These are phyloP conservation scores for Polytrichum commune DNA, from an alignment of 225 moss, liverwort and hornwort genomes.

Conservation along the genomic window DNA sequence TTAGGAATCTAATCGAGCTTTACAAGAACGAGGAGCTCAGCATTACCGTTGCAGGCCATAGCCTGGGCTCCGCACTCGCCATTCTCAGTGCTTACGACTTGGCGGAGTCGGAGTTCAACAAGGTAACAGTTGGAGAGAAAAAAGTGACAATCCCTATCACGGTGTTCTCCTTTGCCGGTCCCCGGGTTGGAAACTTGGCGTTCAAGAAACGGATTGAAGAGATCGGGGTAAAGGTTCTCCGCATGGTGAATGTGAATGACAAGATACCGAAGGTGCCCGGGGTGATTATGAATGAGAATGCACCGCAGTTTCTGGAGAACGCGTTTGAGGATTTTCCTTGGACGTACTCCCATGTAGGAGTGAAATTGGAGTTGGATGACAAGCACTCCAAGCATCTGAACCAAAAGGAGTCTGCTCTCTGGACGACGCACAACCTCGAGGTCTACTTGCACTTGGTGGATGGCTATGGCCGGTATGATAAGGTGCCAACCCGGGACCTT, in stretches of 20 bases:
- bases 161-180: constrained; percentile 21
- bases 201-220: constrained; percentile 16
- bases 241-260: constrained; percentile 25
- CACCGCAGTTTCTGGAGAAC: constrained; percentile 2
- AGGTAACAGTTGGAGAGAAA: constrained; percentile 5
- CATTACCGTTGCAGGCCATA: constrained; percentile 21
- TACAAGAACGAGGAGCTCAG: constrained; percentile 33
- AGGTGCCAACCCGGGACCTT: constrained; percentile 5
- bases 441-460: constrained; percentile 20
- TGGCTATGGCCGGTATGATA: constrained; percentile 5
- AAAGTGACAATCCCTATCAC: constrained; percentile 16
- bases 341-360: constrained; percentile 31
- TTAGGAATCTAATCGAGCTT: constrained; percentile 21
- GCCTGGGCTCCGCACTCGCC: constrained; percentile 27
- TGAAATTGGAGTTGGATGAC: constrained; percentile 5
- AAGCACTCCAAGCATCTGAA: constrained; percentile 5
- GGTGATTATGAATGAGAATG: background rate
- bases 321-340: constrained; percentile 9
- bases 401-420: background rate
- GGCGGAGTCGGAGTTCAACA: constrained; percentile 18
- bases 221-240: constrained; percentile 27
- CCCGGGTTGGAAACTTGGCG: constrained; percentile 15
- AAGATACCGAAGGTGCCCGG: constrained; percentile 12
- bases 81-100: constrained; percentile 31
- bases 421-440: constrained; percentile 17